Evolutionary conservation across 306 rosid genomes (phyloP), one percentile per base, ranked within the genome.

Genomic region (Citrullus colocynthis): DNA sequence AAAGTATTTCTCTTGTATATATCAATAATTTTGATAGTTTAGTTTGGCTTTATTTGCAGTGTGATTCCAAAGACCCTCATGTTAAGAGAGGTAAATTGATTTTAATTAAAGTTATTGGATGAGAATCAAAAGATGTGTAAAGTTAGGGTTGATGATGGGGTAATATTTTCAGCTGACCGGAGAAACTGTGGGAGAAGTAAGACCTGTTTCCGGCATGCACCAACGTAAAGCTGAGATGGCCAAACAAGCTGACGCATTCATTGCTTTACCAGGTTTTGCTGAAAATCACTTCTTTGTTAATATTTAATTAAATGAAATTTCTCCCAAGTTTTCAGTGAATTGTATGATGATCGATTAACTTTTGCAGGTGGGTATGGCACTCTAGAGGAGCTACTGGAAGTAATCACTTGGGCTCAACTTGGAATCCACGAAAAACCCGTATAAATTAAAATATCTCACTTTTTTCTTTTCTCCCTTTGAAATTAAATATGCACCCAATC

Each of bases 151-250:
- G 57, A 52, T 15, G 57, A 52, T 14, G 7, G 57, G n/a, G 13
- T 58, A 21, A 59, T 32, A 32, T 14, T 62, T 62, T 14, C 81
- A 93, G 97, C 86, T 93, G 24, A 91, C 93, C 3, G 98, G 97
- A 77, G 98, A 87, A 60, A 84, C 88, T 0, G 89, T 93, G 1
- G 97, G 98, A 82, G 98, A 93, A 89, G 91, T 93, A 34, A 85
- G 84, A 82, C 91, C 89, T 39, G 98, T 93, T 13, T 85, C 92
- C 4, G 87, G 89, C 64, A 91, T 93, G 98, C 98, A 91, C 83
- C 97, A 91, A 86, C 98, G 98, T 78, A 93, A 93, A 58, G 98
- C 98, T 0, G 97, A 91, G 80, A 91, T 93, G 98, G 93, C 96
- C 37, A 74, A 90, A 81, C 93, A 91, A 82, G 98, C 97, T 0